These are phyloP conservation scores for Phytopythium delawarense DNA, from an alignment of 352 stramenopile genomes.

Conservation along the genomic window DNA sequence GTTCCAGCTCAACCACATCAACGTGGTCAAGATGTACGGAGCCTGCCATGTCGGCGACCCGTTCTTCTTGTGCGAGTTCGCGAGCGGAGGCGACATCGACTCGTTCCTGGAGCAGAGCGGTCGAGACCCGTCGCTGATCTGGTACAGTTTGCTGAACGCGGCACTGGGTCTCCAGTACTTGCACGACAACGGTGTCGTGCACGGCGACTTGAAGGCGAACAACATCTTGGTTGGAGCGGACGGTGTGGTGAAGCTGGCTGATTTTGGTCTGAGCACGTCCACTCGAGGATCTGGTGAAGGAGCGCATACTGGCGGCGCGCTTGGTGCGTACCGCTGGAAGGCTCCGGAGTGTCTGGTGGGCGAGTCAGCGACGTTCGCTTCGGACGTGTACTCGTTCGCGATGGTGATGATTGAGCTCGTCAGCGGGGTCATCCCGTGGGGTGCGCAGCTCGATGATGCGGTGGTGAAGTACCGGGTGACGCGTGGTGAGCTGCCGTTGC, in stretches of 20 bases:
- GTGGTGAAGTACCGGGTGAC: not conserved
- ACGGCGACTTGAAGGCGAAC: conserved; percentile 34
- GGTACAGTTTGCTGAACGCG: conserved; percentile 22
- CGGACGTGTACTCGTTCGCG: conserved; percentile 6
- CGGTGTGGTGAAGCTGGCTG: conserved; percentile 22
- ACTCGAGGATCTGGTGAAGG: not conserved
- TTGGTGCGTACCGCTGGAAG: conserved; percentile 26
- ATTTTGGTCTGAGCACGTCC: conserved; percentile 22
- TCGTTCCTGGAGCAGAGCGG: conserved; percentile 11
- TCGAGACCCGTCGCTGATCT: conserved; percentile 3
- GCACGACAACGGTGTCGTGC: conserved; percentile 28
- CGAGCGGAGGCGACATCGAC: conserved; percentile 20
- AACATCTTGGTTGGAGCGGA: conserved; percentile 30
- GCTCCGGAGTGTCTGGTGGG: conserved; percentile 18
- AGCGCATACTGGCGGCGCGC: conserved; percentile 1
- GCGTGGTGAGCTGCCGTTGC: not conserved
- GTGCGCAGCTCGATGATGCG: not conserved
- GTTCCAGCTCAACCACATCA: conserved; percentile 24
- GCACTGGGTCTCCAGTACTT: conserved; percentile 24
- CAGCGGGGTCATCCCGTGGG: not conserved
- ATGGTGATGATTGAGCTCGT: conserved; percentile 5
- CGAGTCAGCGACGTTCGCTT: not conserved
- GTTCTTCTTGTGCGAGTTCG: conserved; percentile 32
- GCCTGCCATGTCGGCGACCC: conserved; percentile 26
- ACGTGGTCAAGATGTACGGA: conserved; percentile 33